phyloP scores from a whole-genome alignment of 1,139 yeast genomes.

The Kodamaea plutei region DNA sequence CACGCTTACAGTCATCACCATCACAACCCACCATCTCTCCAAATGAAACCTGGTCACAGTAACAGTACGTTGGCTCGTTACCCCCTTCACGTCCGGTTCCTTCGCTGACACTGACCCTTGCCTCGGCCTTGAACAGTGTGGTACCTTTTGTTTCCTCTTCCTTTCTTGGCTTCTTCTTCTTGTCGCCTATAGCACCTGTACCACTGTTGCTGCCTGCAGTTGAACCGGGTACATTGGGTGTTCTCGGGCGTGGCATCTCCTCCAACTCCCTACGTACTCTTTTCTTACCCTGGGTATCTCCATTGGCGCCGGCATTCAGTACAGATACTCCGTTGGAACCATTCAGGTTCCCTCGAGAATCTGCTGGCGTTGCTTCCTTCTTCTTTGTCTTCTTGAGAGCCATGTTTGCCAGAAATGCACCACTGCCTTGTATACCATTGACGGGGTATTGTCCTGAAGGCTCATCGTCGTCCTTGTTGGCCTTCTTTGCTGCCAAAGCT shows the following conservation, averaged over 20 bases:
- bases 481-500: slow-evolving; percentile 85
- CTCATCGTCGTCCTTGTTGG: slow-evolving; percentile 40
- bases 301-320: slow-evolving; percentile 6
- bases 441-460: slow-evolving; percentile 18
- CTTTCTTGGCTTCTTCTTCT: slow-evolving; percentile 28
- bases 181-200: slow-evolving; percentile 8
- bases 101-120: slow-evolving; percentile 6
- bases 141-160: slow-evolving; percentile 21
- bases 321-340: no score
- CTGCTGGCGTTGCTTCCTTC: slow-evolving; percentile 17
- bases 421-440: slow-evolving; percentile 9
- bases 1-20: slow-evolving; percentile 86
- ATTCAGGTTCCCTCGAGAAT: slow-evolving; percentile 1
- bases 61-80: slow-evolving; percentile 83
- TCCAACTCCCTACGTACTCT: slow-evolving; percentile 18
- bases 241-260: slow-evolving; percentile 1
- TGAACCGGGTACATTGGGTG: not conserved
- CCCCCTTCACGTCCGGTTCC: slow-evolving; percentile 8
- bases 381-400: slow-evolving; percentile 25
- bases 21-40: slow-evolving; percentile 99
- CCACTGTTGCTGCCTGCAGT: not conserved
- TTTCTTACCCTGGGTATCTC: slow-evolving; percentile 13
- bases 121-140: slow-evolving; percentile 5
- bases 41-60: slow-evolving; percentile 92
- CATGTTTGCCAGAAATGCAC: slow-evolving; percentile 2